Conservation (phyloP, 2,329 filamentous ascomycete genomes). For the Thermoascus crustaceus region DNA sequence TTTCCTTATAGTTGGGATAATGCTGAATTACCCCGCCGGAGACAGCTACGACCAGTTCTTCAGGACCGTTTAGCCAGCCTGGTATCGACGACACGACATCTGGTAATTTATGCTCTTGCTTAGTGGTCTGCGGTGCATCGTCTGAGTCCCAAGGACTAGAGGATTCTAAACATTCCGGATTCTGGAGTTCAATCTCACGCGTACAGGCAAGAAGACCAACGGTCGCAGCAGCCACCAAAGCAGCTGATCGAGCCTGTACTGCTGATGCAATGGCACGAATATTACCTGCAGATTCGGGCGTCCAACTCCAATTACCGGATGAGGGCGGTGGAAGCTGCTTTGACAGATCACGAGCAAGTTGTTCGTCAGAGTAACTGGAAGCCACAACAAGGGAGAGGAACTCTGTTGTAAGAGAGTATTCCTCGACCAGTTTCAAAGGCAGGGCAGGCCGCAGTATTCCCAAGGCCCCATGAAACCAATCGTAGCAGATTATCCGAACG, state of each 20-base stretch:
- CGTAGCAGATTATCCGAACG: constrained; percentile 57
- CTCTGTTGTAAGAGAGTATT: constrained; percentile 57
- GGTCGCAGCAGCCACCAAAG: constrained; percentile 60
- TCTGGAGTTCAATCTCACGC: constrained; percentile 48
- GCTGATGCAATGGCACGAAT: constrained; percentile 58
- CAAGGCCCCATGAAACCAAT: constrained; percentile 47
- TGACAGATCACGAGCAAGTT: constrained; percentile 34
- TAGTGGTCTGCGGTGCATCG: no score
- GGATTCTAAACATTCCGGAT: constrained; percentile 14
- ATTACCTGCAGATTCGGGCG: constrained; percentile 46
- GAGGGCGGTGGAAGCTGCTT: constrained; percentile 44
- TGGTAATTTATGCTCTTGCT: constrained; percentile 7
- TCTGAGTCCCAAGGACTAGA: no score
- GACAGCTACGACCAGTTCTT: constrained; percentile 64
- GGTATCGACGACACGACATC: constrained; percentile 8
- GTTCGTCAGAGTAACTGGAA: constrained; percentile 36
- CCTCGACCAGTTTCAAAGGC: constrained; percentile 45
- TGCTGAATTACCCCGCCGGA: constrained; percentile 69
- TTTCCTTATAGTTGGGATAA: constrained; percentile 61
- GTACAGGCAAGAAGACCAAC: constrained; percentile 59
- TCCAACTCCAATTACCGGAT: constrained; percentile 50
- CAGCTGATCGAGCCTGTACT: constrained; percentile 62
- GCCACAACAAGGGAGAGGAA: constrained; percentile 63
- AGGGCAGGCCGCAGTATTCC: constrained; percentile 35
- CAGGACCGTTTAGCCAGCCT: constrained; percentile 28